These are phyloP conservation scores for Helicostylum pulchrum DNA, from an alignment of 192 early-diverging fungal species.

Conservation along the genomic window DNA sequence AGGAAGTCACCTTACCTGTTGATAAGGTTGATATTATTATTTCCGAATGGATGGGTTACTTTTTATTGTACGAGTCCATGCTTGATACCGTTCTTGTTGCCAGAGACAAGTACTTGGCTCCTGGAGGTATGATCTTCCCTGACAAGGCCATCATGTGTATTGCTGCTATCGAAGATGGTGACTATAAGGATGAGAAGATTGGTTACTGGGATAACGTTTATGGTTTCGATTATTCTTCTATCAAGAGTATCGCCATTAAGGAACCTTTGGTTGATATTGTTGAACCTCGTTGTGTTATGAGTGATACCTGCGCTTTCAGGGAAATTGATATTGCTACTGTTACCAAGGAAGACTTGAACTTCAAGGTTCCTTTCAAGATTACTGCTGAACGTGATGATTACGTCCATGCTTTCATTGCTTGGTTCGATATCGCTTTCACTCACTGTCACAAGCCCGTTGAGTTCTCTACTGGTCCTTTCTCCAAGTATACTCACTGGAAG, in stretches of 20 bases:
- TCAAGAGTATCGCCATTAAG: slow-evolving; percentile 80
- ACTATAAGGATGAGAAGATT: slow-evolving; percentile 54
- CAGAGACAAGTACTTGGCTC: slow-evolving; percentile 87
- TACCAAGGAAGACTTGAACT: slow-evolving; percentile 81
- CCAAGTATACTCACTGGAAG: slow-evolving; percentile 98
- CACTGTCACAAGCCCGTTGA: slow-evolving; percentile 84
- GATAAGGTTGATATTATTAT: slow-evolving; percentile 98
- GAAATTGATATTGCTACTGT: slow-evolving; percentile 80
- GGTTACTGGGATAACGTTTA: slow-evolving; percentile 88
- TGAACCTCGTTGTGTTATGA: slow-evolving; percentile 78
- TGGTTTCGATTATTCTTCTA: slow-evolving; percentile 95
- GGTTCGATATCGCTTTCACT: slow-evolving; percentile 96
- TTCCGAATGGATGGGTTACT: slow-evolving; percentile 99
- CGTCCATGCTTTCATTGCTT: slow-evolving; percentile 89
- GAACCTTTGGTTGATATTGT: slow-evolving; percentile 98
- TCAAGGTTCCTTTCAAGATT: slow-evolving; percentile 81
- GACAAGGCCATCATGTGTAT: slow-evolving; percentile 86
- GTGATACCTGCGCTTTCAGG: slow-evolving; percentile 71
- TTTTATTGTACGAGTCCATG: slow-evolving; percentile 98
- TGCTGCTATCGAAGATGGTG: slow-evolving; percentile 90
- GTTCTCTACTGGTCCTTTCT: slow-evolving; percentile 79
- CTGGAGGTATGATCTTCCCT: slow-evolving; percentile 89
- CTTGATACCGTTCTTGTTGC: slow-evolving; percentile 98
- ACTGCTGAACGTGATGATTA: slow-evolving; percentile 77
- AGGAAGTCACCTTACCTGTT: slow-evolving; percentile 91